Percentiles rank a stretch among this genome's conserved stretches.
Conservation (phyloP, 805 yeast species). For the Pichia phayaonensis region DNA sequence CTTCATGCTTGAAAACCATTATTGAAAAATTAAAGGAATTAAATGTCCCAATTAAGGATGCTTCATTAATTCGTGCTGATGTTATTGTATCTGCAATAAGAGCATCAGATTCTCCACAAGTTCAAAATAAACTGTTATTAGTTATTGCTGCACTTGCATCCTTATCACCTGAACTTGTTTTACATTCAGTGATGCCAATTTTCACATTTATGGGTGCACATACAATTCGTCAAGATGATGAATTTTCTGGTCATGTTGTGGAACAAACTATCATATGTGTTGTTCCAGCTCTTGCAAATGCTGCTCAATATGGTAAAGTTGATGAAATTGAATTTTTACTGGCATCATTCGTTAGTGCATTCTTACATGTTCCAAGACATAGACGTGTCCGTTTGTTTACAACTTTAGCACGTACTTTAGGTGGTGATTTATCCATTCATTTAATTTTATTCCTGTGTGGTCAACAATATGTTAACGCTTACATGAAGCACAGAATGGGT, state of each 20-base stretch:
- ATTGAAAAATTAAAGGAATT: slow-evolving; percentile 46
- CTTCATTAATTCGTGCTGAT: slow-evolving; percentile 75
- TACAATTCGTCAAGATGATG: slow-evolving; percentile 94
- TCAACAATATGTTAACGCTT: slow-evolving; percentile 58
- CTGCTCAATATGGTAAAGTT: slow-evolving; percentile 35
- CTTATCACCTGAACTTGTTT: slow-evolving; percentile 80
- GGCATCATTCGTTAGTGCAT: slow-evolving; percentile 88
- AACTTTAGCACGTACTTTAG: slow-evolving; percentile 69
- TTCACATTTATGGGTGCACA: slow-evolving; percentile 99
- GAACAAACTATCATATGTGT: slow-evolving; percentile 87
- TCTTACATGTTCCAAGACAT: slow-evolving; percentile 92
- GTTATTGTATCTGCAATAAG: slow-evolving; percentile 86
- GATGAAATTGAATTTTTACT: slow-evolving; percentile 78
- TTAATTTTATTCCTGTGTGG: slow-evolving; percentile 72
- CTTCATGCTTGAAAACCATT: slow-evolving; percentile 72
- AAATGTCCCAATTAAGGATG: slow-evolving; percentile 37
- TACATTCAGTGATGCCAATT: slow-evolving; percentile 98
- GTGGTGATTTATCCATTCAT: slow-evolving; percentile 58
- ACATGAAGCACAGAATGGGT: slow-evolving; percentile 47
- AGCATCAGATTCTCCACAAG: slow-evolving; percentile 85
- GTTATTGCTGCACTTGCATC: slow-evolving; percentile 85
- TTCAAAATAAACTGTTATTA: slow-evolving; percentile 78
- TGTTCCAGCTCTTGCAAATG: slow-evolving; percentile 73
- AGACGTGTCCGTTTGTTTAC: slow-evolving; percentile 82
- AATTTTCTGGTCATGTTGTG: slow-evolving; percentile 84